phyloP scores from a whole-genome alignment of 345 rosid species.

The Aethionema arabicum region DNA sequence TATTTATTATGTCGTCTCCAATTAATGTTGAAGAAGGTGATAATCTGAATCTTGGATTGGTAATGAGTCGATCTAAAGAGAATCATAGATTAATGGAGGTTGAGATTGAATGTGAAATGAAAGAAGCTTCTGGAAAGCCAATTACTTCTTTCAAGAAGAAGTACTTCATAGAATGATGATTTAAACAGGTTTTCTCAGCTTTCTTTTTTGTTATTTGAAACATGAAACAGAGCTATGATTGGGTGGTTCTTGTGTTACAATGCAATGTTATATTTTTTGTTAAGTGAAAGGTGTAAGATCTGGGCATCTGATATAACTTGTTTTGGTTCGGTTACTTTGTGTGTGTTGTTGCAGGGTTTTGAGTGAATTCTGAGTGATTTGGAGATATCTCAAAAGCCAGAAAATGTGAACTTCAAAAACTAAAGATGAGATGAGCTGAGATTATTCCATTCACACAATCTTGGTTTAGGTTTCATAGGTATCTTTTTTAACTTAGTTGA shows the following conservation, averaged over 20 bases:
- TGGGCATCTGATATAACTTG: too few species aligned
- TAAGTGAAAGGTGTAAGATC: too few species aligned
- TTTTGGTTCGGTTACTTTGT: too few species aligned
- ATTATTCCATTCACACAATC: too few species aligned
- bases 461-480: too few species aligned
- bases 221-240: neutral
- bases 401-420: too few species aligned
- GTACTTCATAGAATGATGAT: conserved; percentile 70
- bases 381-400: too few species aligned
- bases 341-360: too few species aligned
- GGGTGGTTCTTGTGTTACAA: conserved; percentile 23
- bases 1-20: conserved; percentile 66
- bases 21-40: conserved; percentile 54
- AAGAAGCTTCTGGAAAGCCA: conserved; percentile 50
- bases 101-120: conserved; percentile 62
- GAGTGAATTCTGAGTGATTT: too few species aligned
- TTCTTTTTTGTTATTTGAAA: neutral
- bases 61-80: conserved; percentile 82
- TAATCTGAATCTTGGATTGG: conserved; percentile 54
- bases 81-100: conserved; percentile 89
- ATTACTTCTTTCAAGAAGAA: conserved; percentile 53
- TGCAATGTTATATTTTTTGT: too few species aligned
- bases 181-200: conserved; percentile 25
- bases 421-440: too few species aligned
- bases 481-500: too few species aligned